Percentiles rank a stretch among this genome's conserved stretches.
Conservation (phyloP, 129 eudicot genomes). For the Glebionis coronaria region DNA sequence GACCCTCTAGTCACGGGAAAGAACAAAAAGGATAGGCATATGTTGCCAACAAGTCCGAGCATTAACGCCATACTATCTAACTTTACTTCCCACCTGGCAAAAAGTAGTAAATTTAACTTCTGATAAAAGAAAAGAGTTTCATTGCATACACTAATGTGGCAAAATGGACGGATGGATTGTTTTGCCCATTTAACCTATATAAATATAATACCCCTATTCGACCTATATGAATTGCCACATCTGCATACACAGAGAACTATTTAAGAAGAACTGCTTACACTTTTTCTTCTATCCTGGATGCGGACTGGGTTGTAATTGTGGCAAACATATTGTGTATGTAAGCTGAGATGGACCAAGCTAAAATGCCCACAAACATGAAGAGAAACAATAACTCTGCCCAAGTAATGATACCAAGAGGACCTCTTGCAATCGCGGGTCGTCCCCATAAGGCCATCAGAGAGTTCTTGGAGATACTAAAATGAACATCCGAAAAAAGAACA, state of each 20-base stretch:
- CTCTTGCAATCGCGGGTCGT: conserved; percentile 40
- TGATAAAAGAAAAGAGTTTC: background rate
- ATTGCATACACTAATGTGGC: background rate
- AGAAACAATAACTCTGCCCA: conserved; percentile 46
- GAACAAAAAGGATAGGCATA: conserved; percentile 54
- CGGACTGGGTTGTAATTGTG: conserved; percentile 40
- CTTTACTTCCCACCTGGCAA: conserved; percentile 58
- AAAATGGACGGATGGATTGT: too few relatives aligned
- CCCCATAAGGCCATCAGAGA: conserved; percentile 25
- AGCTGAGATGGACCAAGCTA: conserved; percentile 49
- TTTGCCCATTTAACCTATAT: too few relatives aligned
- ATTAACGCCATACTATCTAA: conserved; percentile 43
- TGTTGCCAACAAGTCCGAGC: conserved; percentile 53
- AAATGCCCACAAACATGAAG: conserved; percentile 38
- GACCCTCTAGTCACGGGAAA: conserved; percentile 69
- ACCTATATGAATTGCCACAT: background rate
- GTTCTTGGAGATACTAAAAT: conserved; percentile 18
- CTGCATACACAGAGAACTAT: background rate
- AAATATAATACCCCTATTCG: background rate
- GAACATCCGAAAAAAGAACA: background rate
- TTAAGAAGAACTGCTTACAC: conserved; percentile 31
- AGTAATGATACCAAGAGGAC: conserved; percentile 51
- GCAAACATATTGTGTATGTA: conserved; percentile 49
- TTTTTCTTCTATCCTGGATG: conserved; percentile 33
- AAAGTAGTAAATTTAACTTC: background rate